Base-by-base conservation (phyloP, 805 yeast genomes). In the Brettanomyces sp. region DNA sequence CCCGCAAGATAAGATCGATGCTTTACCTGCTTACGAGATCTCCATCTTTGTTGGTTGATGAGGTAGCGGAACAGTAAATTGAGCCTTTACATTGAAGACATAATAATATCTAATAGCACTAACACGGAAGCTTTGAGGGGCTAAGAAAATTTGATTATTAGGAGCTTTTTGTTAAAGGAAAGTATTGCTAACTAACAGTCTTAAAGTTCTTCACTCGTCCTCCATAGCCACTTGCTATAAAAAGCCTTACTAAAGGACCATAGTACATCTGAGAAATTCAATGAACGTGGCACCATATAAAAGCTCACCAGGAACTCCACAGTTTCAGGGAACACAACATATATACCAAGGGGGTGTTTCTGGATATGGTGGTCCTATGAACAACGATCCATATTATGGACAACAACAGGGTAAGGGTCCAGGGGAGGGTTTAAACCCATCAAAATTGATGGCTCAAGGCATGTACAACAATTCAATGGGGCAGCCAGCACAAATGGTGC, bases 361-460 rank as follows among this genome's bases (percentile, higher is more conserved):
- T 7, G 43, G 44, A 11, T 41, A 30, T 28, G 44, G 38, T 5
- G 44, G 33, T 12, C 36, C 34, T 13, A 7, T 28, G 33, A 25
- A 25, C 13, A 46, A 40, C 12, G 45, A 41, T 12, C 32, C 32
- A 2, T 28, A 28, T 9, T 28, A 36, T 23, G 32, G 45, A 13
- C 47, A 40, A 21, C 50, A 47, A 25, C 38, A 48, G 24, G 45
- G 41, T 39, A 30, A 39, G 42, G 28, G 34, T 6, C 42, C 24
- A n/a, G 28, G 38, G 5, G 39, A 41, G 34, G 65, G 61, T 18
- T 41, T 65, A 46, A 60, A 59, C 47, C 63, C 68, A 11, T 60
- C 70, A 1, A 64, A 66, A 33, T 50, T 69, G 40, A 45, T 69
- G 42, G 66, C 73, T 4, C 73, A 68, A 49, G 58, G 69, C 4